Conservation (phyloP, 495 filamentous ascomycete genomes). For the Trypethelium eluteriae region DNA sequence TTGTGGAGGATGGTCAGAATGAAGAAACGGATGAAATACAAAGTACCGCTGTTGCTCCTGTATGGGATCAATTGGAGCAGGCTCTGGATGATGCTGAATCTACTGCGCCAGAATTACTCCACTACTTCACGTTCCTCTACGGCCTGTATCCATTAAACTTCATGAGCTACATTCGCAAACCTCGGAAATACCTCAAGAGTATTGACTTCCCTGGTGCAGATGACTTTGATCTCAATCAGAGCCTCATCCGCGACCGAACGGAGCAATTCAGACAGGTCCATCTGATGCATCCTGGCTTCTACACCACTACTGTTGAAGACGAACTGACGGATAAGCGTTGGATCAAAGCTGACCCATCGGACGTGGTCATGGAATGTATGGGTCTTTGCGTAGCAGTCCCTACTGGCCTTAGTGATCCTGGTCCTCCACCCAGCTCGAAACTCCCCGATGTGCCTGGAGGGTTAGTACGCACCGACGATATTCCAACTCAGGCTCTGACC, state of each 20-base stretch:
- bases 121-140: slow-evolving; percentile 74
- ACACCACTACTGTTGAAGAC: slow-evolving; percentile 58
- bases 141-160: slow-evolving; percentile 75
- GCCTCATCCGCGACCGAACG: slow-evolving; percentile 59
- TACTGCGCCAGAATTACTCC: slow-evolving; percentile 58
- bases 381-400: slow-evolving; percentile 40
- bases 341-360: slow-evolving; percentile 63
- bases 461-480: slow-evolving; percentile 33
- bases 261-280: slow-evolving; percentile 60
- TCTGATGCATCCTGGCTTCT: slow-evolving; percentile 67
- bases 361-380: slow-evolving; percentile 64
- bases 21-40: slow-evolving; percentile 11
- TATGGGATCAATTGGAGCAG: slow-evolving; percentile 54
- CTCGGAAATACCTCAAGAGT: slow-evolving; percentile 59
- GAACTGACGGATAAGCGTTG: slow-evolving; percentile 65
- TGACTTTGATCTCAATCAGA: slow-evolving; percentile 62
- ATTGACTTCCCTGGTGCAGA: slow-evolving; percentile 54
- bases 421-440: slow-evolving; percentile 31
- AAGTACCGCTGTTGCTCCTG: slow-evolving; percentile 17
- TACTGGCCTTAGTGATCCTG: slow-evolving; percentile 29
- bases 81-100: slow-evolving; percentile 51
- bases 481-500: slow-evolving; percentile 30
- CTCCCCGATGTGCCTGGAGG: slow-evolving; percentile 36
- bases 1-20: slow-evolving; percentile 19
- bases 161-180: slow-evolving; percentile 67